These are phyloP conservation scores for Abortiporus biennis DNA, from an alignment of 1,284 basidiomycete species.

Conservation along the genomic window DNA sequence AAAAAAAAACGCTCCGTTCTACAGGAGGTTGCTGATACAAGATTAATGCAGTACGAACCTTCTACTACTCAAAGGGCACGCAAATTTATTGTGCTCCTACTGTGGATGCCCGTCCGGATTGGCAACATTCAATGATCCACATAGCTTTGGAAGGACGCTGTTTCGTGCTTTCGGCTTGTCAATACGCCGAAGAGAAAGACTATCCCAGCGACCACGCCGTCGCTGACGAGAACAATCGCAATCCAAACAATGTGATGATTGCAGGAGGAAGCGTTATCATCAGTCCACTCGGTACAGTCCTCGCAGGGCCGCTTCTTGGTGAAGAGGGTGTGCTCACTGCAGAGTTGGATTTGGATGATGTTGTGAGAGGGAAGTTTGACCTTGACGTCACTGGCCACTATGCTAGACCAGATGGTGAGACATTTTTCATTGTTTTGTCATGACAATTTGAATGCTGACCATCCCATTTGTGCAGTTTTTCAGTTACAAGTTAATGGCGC, in stretches of 20 bases:
- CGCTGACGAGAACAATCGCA: constrained; percentile 29
- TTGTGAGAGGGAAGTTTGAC: constrained; percentile 65
- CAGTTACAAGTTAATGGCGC: constrained; percentile 6
- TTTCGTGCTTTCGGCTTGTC: constrained; percentile 67
- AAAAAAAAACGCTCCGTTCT: too few species aligned
- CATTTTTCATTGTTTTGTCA: neutral
- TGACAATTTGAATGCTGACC: too few species aligned
- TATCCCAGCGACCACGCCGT: constrained; percentile 54
- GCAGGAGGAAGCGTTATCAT: constrained; percentile 67
- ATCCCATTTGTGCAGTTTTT: constrained; percentile 17
- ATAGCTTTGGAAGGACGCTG: constrained; percentile 75
- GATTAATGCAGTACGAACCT: constrained; percentile 40
- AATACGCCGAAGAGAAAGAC: constrained; percentile 56
- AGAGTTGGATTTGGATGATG: constrained; percentile 55
- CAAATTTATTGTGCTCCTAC: constrained; percentile 69
- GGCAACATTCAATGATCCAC: constrained; percentile 65
- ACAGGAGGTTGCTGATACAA: neutral
- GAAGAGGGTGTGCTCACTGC: constrained; percentile 61
- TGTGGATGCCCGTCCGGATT: constrained; percentile 60
- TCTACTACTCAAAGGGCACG: constrained; percentile 58
- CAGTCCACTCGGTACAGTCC: constrained; percentile 57
- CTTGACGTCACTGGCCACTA: constrained; percentile 70
- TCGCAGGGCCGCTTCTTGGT: constrained; percentile 62
- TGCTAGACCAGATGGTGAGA: constrained; percentile 53
- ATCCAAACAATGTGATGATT: constrained; percentile 55